phyloP scores from a whole-genome alignment of 2,329 filamentous ascomycete genomes.

The Fusarium aywerte region DNA sequence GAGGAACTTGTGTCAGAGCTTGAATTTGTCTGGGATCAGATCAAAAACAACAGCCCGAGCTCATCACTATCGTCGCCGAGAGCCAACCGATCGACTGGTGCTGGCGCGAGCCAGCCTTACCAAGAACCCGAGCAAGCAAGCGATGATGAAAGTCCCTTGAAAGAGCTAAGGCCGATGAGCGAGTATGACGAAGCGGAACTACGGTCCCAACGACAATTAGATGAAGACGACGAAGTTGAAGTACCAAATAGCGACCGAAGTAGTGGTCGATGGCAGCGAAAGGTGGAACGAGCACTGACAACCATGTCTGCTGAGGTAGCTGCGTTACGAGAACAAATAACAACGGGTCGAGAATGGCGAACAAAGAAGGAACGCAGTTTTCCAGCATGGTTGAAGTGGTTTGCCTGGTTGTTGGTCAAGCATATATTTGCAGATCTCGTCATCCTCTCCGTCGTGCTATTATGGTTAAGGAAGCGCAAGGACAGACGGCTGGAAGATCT shows the following conservation, averaged over 20 bases:
- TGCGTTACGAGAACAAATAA: conserved; percentile 89
- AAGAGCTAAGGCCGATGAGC: conserved; percentile 85
- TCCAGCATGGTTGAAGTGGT: conserved; percentile 76
- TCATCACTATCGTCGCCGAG: conserved; percentile 69
- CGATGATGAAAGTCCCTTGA: conserved; percentile 67
- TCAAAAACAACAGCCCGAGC: conserved; percentile 83
- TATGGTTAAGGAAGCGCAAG: conserved; percentile 78
- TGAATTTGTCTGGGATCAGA: conserved; percentile 99
- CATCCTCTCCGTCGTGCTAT: conserved; percentile 70
- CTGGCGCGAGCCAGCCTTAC: conserved; percentile 54
- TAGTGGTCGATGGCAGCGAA: conserved; percentile 76
- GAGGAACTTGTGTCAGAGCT: conserved; percentile 89
- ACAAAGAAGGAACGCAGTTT: conserved; percentile 72
- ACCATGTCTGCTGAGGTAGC: conserved; percentile 93
- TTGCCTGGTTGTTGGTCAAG: conserved; percentile 75
- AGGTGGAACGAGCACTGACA: conserved; percentile 86
- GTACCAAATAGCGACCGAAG: conserved; percentile 45
- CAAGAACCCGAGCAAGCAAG: conserved; percentile 59
- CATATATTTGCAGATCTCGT: conserved; percentile 79
- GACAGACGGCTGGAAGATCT: conserved; percentile 79
- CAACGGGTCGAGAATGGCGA: conserved; percentile 77
- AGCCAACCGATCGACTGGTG: conserved; percentile 49
- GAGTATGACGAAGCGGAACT: conserved; percentile 78
- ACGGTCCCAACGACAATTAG: conserved; percentile 61
- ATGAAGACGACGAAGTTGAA: conserved; percentile 59